Evolutionary conservation across 108 stramenopile species (phyloP).

Genomic region (Poteriospumella lacustris): DNA sequence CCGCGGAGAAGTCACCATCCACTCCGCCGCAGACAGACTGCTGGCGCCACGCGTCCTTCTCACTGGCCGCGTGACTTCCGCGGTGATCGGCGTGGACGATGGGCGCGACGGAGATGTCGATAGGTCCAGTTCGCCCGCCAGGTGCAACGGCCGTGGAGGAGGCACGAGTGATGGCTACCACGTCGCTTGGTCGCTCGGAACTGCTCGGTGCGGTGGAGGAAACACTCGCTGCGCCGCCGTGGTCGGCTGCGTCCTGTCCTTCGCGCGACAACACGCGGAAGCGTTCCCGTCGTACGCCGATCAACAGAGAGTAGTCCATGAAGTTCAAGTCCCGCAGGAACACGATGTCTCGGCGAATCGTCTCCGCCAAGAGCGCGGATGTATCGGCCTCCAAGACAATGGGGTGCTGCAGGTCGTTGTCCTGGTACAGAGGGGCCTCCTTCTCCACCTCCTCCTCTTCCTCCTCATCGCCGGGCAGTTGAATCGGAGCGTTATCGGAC

Average conservation of each 20-base stretch:
- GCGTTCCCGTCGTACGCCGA: slow-evolving; percentile 27
- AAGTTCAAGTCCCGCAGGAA: slow-evolving; percentile 22
- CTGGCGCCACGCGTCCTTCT: background rate
- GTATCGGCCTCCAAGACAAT: slow-evolving; percentile 2
- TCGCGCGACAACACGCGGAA: slow-evolving; percentile 13
- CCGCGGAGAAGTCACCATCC: background rate
- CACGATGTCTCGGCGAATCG: background rate
- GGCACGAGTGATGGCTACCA: background rate
- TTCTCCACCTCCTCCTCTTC: background rate
- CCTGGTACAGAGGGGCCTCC: slow-evolving; percentile 16
- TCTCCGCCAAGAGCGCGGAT: background rate
- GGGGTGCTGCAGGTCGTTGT: slow-evolving; percentile 37
- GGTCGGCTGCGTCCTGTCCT: background rate
- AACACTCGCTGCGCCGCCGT: background rate
- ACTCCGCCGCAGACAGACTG: background rate
- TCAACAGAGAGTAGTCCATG: slow-evolving; percentile 41
- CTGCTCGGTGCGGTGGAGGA: background rate
- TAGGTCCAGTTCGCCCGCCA: background rate
- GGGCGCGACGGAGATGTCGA: too few relatives aligned
- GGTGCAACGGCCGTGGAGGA: background rate
- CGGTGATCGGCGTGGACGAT: background rate
- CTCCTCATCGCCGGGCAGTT: background rate
- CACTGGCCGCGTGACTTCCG: background rate
- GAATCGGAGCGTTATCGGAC: background rate
- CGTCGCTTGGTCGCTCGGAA: too few relatives aligned